phyloP scores from a whole-genome alignment of 768 basidiomycete species.

The Pisolithus marmoratus region DNA sequence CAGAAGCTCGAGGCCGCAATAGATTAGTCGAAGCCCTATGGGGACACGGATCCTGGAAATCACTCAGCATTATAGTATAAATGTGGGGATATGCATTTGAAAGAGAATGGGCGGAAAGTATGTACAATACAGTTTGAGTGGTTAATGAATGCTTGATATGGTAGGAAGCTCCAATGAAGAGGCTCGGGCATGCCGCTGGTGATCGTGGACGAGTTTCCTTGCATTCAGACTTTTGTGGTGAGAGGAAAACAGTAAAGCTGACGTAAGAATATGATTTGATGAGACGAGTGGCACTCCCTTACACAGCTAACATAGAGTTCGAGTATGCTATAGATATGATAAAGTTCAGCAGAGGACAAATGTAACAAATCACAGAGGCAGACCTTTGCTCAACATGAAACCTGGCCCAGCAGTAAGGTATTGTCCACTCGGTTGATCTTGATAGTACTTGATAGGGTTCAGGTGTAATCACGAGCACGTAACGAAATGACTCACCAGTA shows the following conservation, averaged over 20 bases:
- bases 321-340: slow-evolving; percentile 12
- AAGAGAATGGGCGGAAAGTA: not conserved
- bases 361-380: not conserved
- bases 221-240: slow-evolving; percentile 1
- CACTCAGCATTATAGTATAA: too few species aligned
- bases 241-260: not conserved
- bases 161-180: slow-evolving; percentile 15
- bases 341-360: not conserved
- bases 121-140: not conserved
- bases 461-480: not conserved
- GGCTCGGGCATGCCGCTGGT: not conserved
- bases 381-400: slow-evolving; percentile 11
- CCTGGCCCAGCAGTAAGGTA: slow-evolving; percentile 10
- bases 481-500: slow-evolving; percentile 5
- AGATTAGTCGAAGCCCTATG: too few species aligned
- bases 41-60: too few species aligned
- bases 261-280: not conserved
- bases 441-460: slow-evolving; percentile 9
- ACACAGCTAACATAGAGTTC: slow-evolving; percentile 23
- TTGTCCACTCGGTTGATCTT: not conserved
- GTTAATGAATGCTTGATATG: not conserved
- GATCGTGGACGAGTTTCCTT: slow-evolving; percentile 5
- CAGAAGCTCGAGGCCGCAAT: too few species aligned
- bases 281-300: not conserved
- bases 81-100: not conserved